Evolutionary conservation across 768 basidiomycete species (phyloP), one percentile per base, ranked within the genome.

Genomic region (Coprinopsis strossmayeri): DNA sequence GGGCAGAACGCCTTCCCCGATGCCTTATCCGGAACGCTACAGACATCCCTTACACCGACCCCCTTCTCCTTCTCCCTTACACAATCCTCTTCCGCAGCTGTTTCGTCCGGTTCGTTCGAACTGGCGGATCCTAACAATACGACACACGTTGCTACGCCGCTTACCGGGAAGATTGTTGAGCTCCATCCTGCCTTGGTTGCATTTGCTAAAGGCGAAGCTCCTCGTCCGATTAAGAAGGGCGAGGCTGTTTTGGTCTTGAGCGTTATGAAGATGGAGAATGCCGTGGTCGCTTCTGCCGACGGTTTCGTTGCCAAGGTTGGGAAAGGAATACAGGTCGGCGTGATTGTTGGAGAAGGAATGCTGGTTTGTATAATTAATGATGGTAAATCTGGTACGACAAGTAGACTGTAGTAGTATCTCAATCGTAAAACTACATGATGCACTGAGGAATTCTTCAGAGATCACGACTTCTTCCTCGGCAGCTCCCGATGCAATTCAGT

Each of bases 251-350:
- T 66, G 21, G 56, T 66, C 7, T 41, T 71, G 30, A 71, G 65
- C 34, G 63, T 66, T 20, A 71, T 71, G 69, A 71, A 71, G 61
- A 71, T 71, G 68, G 69, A 71, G 49, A 69, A 59, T 47, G 55
- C 57, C 3, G 49, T 71, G 17, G 35, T 51, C 3, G 61, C 65
- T 11, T 63, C 64, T 0, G 49, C 45, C 25, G 64, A 66, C 55
- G 66, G 64, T 25, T 48, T 54, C 41, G 54, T 71, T 3, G 56
- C 58, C 41, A 56, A 61, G 35, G 32, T 59, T 20, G 69, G 68
- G 5, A 65, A 59, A 38, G 68, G 68, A 1, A 52, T 69, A n/a
- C 55, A 55, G 26, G 51, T 55, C 26, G 68, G 69, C 1, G 58
- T 53, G 15, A 57, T 71, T 3, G 24, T 71, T 27, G 62, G 62